These are phyloP conservation scores for Pythium vanterpoolii DNA, from an alignment of 352 stramenopile species.

Conservation along the genomic window DNA sequence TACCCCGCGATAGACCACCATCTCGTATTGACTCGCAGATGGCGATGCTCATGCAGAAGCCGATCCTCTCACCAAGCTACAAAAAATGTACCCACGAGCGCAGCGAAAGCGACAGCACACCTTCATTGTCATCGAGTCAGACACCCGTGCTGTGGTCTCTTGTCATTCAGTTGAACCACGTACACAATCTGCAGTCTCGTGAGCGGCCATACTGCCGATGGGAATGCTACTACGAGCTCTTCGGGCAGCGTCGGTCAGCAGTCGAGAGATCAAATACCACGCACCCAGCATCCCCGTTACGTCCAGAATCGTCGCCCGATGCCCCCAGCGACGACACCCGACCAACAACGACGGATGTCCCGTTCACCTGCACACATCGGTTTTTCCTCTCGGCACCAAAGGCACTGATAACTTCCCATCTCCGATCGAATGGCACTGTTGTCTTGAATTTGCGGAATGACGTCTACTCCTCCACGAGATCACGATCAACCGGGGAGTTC, in stretches of 20 bases:
- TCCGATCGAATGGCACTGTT: slow-evolving; percentile 32
- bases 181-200: slow-evolving; percentile 54
- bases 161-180: slow-evolving; percentile 53
- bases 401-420: slow-evolving; percentile 28
- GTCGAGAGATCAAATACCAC: slow-evolving; percentile 33
- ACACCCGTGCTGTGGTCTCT: slow-evolving; percentile 47
- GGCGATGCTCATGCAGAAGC: slow-evolving; percentile 46
- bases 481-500: slow-evolving; percentile 43
- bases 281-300: not conserved
- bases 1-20: slow-evolving; percentile 8
- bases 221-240: slow-evolving; percentile 70
- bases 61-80: slow-evolving; percentile 36
- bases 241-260: slow-evolving; percentile 51
- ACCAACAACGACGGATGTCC: slow-evolving; percentile 15
- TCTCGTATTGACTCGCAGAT: slow-evolving; percentile 42
- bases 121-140: not conserved
- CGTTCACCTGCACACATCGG: slow-evolving; percentile 64
- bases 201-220: slow-evolving; percentile 59
- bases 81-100: not conserved
- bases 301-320: not conserved
- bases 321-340: not conserved
- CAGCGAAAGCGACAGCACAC: not conserved
- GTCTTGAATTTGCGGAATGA: slow-evolving; percentile 59
- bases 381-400: slow-evolving; percentile 49
- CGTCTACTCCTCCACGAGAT: slow-evolving; percentile 65